phyloP scores from a whole-genome alignment of 306 rosid species.

The Pachyrhizus erosus region DNA sequence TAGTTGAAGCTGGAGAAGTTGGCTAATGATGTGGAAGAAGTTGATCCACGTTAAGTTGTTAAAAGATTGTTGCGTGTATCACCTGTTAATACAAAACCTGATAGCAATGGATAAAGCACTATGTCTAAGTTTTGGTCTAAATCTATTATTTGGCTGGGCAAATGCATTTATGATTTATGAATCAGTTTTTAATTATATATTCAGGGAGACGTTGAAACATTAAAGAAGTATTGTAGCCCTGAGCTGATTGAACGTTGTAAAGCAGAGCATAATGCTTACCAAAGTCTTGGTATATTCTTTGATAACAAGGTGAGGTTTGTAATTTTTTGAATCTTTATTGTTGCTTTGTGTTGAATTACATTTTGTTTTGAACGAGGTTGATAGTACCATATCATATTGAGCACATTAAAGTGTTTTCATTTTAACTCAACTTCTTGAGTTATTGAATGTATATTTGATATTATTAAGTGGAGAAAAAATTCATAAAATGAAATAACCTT shows the following conservation, averaged over 20 bases:
- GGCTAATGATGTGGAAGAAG: constrained; percentile 5
- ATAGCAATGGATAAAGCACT: constrained; percentile 20
- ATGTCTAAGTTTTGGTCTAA: background rate
- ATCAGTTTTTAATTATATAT: constrained; percentile 42
- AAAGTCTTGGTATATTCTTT: constrained; percentile 77
- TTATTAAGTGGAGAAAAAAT: background rate
- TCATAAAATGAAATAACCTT: background rate
- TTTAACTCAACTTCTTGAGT: background rate
- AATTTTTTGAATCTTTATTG: constrained; percentile 20
- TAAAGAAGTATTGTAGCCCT: constrained; percentile 76
- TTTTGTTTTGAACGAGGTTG: constrained; percentile 20
- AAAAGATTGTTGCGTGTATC: background rate
- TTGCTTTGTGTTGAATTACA: constrained; percentile 22
- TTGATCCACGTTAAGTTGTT: constrained; percentile 2
- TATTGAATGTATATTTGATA: constrained; percentile 9
- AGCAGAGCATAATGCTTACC: constrained; percentile 81
- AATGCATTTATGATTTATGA: constrained; percentile 38
- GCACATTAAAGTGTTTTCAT: constrained; percentile 2
- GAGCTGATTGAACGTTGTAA: constrained; percentile 92
- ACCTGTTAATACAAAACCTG: constrained; percentile 27
- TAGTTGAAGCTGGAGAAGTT: constrained; percentile 7
- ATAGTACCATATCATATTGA: background rate
- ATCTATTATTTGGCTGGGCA: constrained; percentile 15
- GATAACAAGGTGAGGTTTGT: constrained; percentile 79
- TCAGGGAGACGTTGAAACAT: constrained; percentile 80